A percentile compares a stretch with the other conserved stretches of the same genome.
phyloP scores from a whole-genome alignment of 2,329 filamentous ascomycete genomes.

The Aspergillus ruber region DNA sequence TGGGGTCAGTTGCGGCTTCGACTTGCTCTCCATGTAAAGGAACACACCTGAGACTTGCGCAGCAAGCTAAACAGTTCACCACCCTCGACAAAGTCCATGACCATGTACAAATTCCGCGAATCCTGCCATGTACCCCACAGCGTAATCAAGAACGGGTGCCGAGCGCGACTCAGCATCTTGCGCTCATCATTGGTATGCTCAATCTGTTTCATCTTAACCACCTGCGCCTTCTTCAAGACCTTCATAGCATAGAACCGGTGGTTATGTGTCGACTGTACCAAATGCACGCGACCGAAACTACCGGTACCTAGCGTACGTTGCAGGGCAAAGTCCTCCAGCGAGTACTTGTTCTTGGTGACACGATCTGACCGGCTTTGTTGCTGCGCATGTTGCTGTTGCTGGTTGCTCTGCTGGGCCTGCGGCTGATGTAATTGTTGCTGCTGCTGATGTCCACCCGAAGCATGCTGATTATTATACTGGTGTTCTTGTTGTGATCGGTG shows the following conservation, averaged over 20 bases:
- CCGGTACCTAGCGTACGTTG: conserved; percentile 90
- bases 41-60: conserved; percentile 76
- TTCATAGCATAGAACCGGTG: conserved; percentile 98
- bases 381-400: neutral
- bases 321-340: conserved; percentile 80
- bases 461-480: conserved; percentile 14
- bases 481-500: no score
- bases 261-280: conserved; percentile 97
- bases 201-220: conserved; percentile 99
- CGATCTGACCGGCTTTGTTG: conserved; percentile 40
- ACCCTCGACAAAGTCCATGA: conserved; percentile 99
- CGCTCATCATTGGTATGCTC: conserved; percentile 99
- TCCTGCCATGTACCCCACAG: conserved; percentile 99
- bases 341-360: conserved; percentile 95
- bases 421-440: neutral
- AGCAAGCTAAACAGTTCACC: conserved; percentile 94
- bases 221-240: conserved; percentile 95
- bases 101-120: conserved; percentile 94
- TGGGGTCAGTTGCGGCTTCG: neutral
- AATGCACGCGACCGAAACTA: conserved; percentile 91
- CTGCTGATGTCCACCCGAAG: conserved; percentile 18
- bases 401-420: neutral
- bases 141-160: conserved; percentile 95
- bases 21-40: conserved; percentile 2
- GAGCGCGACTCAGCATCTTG: conserved; percentile 90